Conservation (phyloP, 2,329 filamentous ascomycete species). For the Berkeleyomyces rouxiae region DNA sequence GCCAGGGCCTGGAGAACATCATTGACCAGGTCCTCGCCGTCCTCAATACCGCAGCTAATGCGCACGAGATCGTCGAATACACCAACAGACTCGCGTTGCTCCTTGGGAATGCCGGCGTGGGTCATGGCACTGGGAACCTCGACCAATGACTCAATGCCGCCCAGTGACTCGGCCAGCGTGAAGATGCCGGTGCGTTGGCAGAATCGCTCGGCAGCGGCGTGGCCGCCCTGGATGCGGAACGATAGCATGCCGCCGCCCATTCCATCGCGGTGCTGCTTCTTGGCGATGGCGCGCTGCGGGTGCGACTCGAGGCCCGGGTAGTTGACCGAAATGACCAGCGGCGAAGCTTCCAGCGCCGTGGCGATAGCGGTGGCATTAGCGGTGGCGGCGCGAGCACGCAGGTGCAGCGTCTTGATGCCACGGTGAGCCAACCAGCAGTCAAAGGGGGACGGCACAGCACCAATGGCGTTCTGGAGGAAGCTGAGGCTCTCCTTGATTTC, state of each 20-base stretch:
- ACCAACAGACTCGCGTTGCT: conserved; percentile 78
- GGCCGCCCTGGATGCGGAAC: conserved; percentile 81
- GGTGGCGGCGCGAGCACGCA: conserved; percentile 73
- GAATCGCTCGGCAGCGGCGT: conserved; percentile 75
- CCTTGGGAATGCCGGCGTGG: conserved; percentile 82
- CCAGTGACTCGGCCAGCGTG: conserved; percentile 80
- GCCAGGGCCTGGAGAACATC: conserved; percentile 76
- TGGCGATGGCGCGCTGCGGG: conserved; percentile 66
- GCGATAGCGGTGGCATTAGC: conserved; percentile 69
- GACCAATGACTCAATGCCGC: conserved; percentile 79
- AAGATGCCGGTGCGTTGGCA: conserved; percentile 81
- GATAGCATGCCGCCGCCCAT: conserved; percentile 96
- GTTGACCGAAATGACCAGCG: conserved; percentile 77
- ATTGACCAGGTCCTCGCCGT: conserved; percentile 62
- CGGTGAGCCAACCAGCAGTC: conserved; percentile 97
- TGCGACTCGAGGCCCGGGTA: conserved; percentile 86
- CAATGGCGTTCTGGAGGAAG: conserved; percentile 95
- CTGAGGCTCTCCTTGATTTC: conserved; percentile 58
- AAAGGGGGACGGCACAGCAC: conserved; percentile 84
- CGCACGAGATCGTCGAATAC: conserved; percentile 91
- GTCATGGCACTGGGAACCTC: conserved; percentile 95
- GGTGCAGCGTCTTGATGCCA: conserved; percentile 88
- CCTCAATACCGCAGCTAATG: conserved; percentile 87
- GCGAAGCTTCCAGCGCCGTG: conserved; percentile 56
- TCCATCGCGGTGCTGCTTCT: conserved; percentile 82